Base-by-base conservation (phyloP, 306 rosid genomes). In the Vachellia collinsii region DNA sequence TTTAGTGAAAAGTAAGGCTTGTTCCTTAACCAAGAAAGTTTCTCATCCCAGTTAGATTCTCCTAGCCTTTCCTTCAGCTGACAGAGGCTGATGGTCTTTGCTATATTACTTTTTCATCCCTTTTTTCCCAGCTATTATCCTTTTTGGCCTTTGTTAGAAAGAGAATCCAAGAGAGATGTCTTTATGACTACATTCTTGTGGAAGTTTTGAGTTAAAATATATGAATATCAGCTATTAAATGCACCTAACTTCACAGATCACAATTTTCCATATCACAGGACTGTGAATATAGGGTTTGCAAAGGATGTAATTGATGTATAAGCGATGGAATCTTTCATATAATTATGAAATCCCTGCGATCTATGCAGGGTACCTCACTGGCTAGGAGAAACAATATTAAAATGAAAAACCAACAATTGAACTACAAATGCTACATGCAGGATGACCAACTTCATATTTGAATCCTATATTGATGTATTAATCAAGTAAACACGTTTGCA, bases 101-200 rank as follows among this genome's bases (percentile, higher is more conserved):
- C 58, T 6, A 25, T 43, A 66, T 9, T 70, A 46, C 20, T 39
- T 66, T 29, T 66, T 29, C 39, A 69, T 69, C 54, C 47, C 8
- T 16, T 69, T 42, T 43, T 69, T 14, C 63, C 34, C 13, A 56
- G 7, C 63, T 20, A 29, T 69, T n/a, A 81, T 75, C 82, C 73
- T 44, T 79, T 82, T 65, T 44, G 64, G 76, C 82, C 72, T 76
- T 76, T 79, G 80, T 17, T 61, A 79, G 87, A 73, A 68, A 83
- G 69, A 68, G 79, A 66, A 86, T 53, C 83, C 65, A 77, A 43
- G 25, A 34, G 58, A 74, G 65, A 74, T 77, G 66, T 38, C 56
- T 74, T 65, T 43, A 75, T 54, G 82, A 75, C 70, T 81, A 72
- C 59, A 81, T 78, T 81, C 70, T 17, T 7, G 56, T 43, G 72